phyloP scores from a whole-genome alignment of 306 rosid genomes.

The Ceratonia siliqua region DNA sequence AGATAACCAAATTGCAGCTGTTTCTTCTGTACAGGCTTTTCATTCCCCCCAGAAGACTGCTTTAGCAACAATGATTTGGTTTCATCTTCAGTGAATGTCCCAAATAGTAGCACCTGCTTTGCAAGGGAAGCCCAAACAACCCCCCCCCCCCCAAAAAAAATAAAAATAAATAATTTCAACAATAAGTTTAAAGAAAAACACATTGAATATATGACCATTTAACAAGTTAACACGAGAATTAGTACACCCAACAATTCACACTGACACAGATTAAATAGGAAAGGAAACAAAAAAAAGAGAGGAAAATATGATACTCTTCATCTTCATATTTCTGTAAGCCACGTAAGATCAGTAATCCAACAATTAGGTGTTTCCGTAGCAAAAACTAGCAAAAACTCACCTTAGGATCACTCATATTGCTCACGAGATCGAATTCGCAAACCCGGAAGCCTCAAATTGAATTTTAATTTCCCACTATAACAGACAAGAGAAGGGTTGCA shows the following conservation, averaged over 20 bases:
- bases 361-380: too few species aligned
- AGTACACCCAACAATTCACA: constrained; percentile 1
- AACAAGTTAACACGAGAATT: constrained; percentile 20
- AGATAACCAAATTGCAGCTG: constrained; percentile 74
- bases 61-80: constrained; percentile 58
- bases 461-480: constrained; percentile 11
- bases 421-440: constrained; percentile 34
- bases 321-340: neutral
- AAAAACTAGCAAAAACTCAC: constrained; percentile 34
- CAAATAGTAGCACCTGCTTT: constrained; percentile 65
- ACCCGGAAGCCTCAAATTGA: constrained; percentile 26
- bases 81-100: constrained; percentile 94
- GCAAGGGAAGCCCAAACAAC: constrained; percentile 22
- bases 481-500: constrained; percentile 30
- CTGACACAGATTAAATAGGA: neutral
- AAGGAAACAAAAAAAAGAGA: neutral
- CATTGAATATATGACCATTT: neutral
- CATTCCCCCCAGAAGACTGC: constrained; percentile 44
- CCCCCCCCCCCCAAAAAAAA: neutral
- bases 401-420: constrained; percentile 69
- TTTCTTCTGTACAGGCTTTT: constrained; percentile 53
- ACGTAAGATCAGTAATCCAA: neutral
- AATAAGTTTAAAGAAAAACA: neutral
- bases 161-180: neutral
- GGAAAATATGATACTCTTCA: neutral